A percentile compares a stretch with the other conserved stretches of the same genome.
phyloP scores from a whole-genome alignment of 345 rosid species.

The Eutrema japonicum region DNA sequence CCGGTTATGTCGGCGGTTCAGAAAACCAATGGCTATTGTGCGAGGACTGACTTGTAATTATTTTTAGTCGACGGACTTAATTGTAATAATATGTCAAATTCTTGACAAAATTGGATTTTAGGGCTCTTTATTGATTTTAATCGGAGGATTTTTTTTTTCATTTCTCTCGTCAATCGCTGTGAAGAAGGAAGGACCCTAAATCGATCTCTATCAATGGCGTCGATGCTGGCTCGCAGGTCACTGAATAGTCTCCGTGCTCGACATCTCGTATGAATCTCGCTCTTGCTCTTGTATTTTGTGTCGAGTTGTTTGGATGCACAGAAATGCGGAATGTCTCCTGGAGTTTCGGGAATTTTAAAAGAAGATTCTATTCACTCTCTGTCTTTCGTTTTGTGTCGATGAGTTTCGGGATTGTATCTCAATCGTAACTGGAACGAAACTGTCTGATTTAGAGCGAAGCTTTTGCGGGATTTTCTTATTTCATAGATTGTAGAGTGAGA shows the following conservation, averaged over 20 bases:
- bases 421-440: constrained; percentile 19
- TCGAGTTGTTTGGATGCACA: not conserved
- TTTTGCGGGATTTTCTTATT: not conserved
- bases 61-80: not conserved
- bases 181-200: constrained; percentile 36
- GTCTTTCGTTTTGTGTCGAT: not conserved
- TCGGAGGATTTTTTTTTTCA: not conserved
- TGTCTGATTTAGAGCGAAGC: constrained; percentile 6
- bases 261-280: constrained; percentile 54
- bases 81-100: constrained; percentile 4
- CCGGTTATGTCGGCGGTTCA: constrained; percentile 25
- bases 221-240: constrained; percentile 85
- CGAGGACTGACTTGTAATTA: constrained; percentile 18
- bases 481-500: constrained; percentile 18
- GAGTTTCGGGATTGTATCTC: not conserved
- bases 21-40: not conserved
- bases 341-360: not conserved
- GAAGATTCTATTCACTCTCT: not conserved
- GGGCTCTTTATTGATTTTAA: constrained; percentile 16
- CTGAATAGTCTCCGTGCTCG: constrained; percentile 67
- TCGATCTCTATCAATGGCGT: constrained; percentile 53
- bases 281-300: constrained; percentile 5
- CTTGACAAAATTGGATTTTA: not conserved
- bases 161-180: constrained; percentile 23
- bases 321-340: constrained; percentile 26